Evolutionary conservation across 2,329 filamentous ascomycete genomes (phyloP), one percentile per base, ranked within the genome.

Genomic region (Aspergillus aculeatus): DNA sequence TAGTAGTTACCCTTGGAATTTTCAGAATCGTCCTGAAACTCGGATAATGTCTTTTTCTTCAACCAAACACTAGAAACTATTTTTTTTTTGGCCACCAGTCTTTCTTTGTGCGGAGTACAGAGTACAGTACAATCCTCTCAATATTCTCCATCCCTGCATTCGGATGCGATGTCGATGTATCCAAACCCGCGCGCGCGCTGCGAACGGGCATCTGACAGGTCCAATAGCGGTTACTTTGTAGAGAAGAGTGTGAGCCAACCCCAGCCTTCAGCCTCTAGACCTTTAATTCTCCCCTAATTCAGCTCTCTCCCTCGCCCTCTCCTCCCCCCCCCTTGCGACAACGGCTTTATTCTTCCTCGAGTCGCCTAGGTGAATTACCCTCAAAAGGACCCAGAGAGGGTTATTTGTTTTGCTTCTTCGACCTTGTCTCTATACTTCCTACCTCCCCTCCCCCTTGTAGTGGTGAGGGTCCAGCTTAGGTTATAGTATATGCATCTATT

Each of bases 171-270:
- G 38, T 44, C 50, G 51, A 62, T 62, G 53, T 59, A 62, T 62
- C 60, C 49, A 56, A 50, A 54, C 41, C 41, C 21, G 21, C 48
- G 32, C 32, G 32, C 32, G 32, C 32, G 24, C 24, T 35, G 32
- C 32, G 38, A 19, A 19, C 16, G 38, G 16, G 6, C n/a, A 62
- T 54, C 49, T 62, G 60, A 62, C 53, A 59, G 49, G 35, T 62
- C 56, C 56, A 54, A 58, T 58, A 24, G 47, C 51, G 7, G 38
- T 44, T 19, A 12, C 5, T 35, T 35, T 35, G 3, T 35, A 5
- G 4, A 12, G 11, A 35, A 16, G 14, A 35, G 26, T 9, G 26
- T 10, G 26, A 35, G 11, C 14, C 32, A 35, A 24, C 50, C 35
- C 44, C 59, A 62, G 41, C 49, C 49, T 38, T 29, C 29, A 14